Evolutionary conservation across 352 stramenopile species (phyloP).

Genomic region (Phytophthora quininea): DNA sequence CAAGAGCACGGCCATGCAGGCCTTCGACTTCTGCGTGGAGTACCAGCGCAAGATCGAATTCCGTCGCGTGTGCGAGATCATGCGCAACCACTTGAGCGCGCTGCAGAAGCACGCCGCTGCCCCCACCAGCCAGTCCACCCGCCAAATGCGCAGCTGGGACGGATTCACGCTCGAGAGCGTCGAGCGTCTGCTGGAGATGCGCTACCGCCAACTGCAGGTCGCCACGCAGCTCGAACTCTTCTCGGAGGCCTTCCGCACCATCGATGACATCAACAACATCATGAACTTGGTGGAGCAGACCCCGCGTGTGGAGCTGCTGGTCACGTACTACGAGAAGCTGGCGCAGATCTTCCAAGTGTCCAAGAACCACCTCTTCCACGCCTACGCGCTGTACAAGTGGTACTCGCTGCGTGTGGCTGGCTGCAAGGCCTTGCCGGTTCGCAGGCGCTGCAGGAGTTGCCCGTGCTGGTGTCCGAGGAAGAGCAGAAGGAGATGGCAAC

Average conservation of each 20-base stretch:
- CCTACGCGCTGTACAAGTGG: slow-evolving; percentile 97
- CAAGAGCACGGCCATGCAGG: slow-evolving; percentile 79
- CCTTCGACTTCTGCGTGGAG: slow-evolving; percentile 86
- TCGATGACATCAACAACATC: slow-evolving; percentile 99
- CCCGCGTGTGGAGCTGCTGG: slow-evolving; percentile 95
- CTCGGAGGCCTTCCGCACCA: slow-evolving; percentile 98
- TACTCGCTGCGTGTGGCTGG: slow-evolving; percentile 93
- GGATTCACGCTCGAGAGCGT: slow-evolving; percentile 95
- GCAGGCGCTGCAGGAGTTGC: slow-evolving; percentile 40
- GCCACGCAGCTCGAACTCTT: slow-evolving; percentile 95
- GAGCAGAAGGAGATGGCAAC: slow-evolving; percentile 89
- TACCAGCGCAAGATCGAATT: slow-evolving; percentile 96
- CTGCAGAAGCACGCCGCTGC: slow-evolving; percentile 92
- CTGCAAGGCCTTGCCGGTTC: slow-evolving; percentile 58
- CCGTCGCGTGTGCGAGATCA: slow-evolving; percentile 96
- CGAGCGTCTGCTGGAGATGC: slow-evolving; percentile 96
- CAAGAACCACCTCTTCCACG: slow-evolving; percentile 97
- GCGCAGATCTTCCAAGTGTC: slow-evolving; percentile 97
- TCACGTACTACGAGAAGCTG: slow-evolving; percentile 98
- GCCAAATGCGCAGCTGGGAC: slow-evolving; percentile 95
- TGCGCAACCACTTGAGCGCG: slow-evolving; percentile 96
- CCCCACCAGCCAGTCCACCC: slow-evolving; percentile 75
- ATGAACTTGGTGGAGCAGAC: slow-evolving; percentile 89
- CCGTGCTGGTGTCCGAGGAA: slow-evolving; percentile 68
- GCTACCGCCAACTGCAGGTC: slow-evolving; percentile 97